Evolutionary conservation across 2,329 filamentous ascomycete species (phyloP), one percentile per base, ranked within the genome.

Genomic region (Verruconis gallopava): DNA sequence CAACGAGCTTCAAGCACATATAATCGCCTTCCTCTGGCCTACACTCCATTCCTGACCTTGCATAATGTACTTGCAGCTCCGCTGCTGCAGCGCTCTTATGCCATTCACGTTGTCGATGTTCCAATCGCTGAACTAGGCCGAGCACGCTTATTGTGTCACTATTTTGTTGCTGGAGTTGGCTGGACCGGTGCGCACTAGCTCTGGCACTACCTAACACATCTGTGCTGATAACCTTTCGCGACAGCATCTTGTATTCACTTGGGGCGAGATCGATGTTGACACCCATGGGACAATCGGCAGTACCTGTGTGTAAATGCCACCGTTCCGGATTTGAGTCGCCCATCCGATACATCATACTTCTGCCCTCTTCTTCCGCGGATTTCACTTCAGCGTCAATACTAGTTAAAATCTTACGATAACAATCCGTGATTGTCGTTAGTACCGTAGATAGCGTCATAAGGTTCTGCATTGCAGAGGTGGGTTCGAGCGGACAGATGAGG

Each of bases 381-480:
- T 43, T 28, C 0, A 62, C 54, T 48, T 68, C 65, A 6, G 44
- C 44, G 22, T 65, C 59, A 41, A 71, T 63, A 17, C 55, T 51
- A 1, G 48, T 38, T 2, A 71, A 54, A 0, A 65, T 49, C 43
- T 60, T 62, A 37, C 55, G 50, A 49, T 65, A 67, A 33, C 61
- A 57, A 36, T 65, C 60, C 2, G 59, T 55, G 18, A 69, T 51
- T 17, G 58, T 57, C 44, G 61, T 57, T 13, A 68, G 52, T 3
- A 71, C 52, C 1, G 63, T 58, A 5, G 56, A 53, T 6, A 68
- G 49, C 4, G 64, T 53, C 25, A 64, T 58, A 1, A 60, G 54
- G 47, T 70, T 71, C 43, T 69, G 66, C 3, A 66, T 57, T 0
- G 61, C 63, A 12, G 56, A 58, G 45, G 65, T 61, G 41, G 55